Conservation (phyloP, 2,329 filamentous ascomycete species). For the Diplodia intermedia region DNA sequence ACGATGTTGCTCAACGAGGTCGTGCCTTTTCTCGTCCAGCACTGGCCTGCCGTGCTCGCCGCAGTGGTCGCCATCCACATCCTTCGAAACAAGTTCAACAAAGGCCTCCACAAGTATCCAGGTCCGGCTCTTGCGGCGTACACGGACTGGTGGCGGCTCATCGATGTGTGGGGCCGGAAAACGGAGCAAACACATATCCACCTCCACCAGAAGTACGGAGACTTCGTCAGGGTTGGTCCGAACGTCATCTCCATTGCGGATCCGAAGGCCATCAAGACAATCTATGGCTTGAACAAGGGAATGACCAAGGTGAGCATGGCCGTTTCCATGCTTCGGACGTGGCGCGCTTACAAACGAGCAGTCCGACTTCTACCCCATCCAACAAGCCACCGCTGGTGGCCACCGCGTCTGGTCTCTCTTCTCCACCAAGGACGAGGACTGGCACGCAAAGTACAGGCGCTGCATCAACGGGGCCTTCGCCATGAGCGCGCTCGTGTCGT, state of each 20-base stretch:
- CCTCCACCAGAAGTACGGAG: slow-evolving; percentile 74
- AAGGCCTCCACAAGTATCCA: slow-evolving; percentile 73
- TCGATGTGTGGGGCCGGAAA: slow-evolving; percentile 68
- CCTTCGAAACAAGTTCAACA: slow-evolving; percentile 56
- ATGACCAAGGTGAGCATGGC: slow-evolving; percentile 69
- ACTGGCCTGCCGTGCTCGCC: slow-evolving; percentile 53
- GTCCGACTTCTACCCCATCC: slow-evolving; percentile 83
- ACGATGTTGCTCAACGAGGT: slow-evolving; percentile 49
- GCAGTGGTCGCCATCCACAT: slow-evolving; percentile 45
- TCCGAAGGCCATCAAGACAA: slow-evolving; percentile 73
- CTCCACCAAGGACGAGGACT: slow-evolving; percentile 75
- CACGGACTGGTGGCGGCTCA: slow-evolving; percentile 77
- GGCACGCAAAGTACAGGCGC: slow-evolving; percentile 76
- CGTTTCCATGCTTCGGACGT: neutral
- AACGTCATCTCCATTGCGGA: slow-evolving; percentile 77
- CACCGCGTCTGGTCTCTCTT: slow-evolving; percentile 74
- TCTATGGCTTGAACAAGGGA: slow-evolving; percentile 84
- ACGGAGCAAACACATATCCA: slow-evolving; percentile 72
- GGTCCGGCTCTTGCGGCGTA: slow-evolving; percentile 72
- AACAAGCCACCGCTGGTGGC: slow-evolving; percentile 74
- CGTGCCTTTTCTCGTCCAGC: slow-evolving; percentile 44
- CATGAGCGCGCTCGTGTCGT: slow-evolving; percentile 78
- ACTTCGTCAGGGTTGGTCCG: slow-evolving; percentile 76
- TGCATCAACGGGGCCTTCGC: slow-evolving; percentile 79
- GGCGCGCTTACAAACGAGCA: slow-evolving; percentile 42